Conservation (phyloP, 176 grass and related monocot species). For the Hordeum marinum region DNA sequence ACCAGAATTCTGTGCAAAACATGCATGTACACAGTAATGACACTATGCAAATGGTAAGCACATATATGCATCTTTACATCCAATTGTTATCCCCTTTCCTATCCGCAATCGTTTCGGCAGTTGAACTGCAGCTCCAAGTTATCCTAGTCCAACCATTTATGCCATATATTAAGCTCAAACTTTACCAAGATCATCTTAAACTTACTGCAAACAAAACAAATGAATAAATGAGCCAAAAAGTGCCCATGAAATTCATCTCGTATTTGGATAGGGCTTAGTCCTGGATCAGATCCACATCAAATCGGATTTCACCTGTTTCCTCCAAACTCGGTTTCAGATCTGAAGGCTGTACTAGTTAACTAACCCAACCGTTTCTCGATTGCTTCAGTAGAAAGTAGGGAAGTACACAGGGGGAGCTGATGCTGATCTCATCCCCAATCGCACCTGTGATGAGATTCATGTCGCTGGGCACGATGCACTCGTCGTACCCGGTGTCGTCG, state of each 20-base stretch:
- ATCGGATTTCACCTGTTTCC: background rate
- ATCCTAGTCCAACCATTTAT: background rate
- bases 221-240: background rate
- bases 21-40: background rate
- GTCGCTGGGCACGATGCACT: slow-evolving; percentile 96
- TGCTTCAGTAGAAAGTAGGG: background rate
- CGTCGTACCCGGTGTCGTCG: slow-evolving; percentile 94
- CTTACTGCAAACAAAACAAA: background rate
- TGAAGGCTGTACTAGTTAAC: background rate
- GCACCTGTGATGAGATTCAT: slow-evolving; percentile 98
- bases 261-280: background rate
- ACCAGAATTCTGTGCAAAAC: background rate
- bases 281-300: slow-evolving; percentile 26
- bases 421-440: background rate
- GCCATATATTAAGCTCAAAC: background rate
- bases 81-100: background rate
- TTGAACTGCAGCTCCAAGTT: background rate
- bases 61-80: background rate
- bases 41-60: background rate
- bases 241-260: background rate
- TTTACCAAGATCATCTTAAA: background rate
- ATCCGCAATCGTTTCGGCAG: background rate
- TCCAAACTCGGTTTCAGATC: background rate
- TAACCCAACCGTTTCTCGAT: background rate
- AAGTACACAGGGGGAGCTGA: background rate